Percentiles rank a stretch among this genome's conserved stretches.
Evolutionary conservation across 805 yeast genomes (phyloP).

Genomic region (Starmerella scarabaei): DNA sequence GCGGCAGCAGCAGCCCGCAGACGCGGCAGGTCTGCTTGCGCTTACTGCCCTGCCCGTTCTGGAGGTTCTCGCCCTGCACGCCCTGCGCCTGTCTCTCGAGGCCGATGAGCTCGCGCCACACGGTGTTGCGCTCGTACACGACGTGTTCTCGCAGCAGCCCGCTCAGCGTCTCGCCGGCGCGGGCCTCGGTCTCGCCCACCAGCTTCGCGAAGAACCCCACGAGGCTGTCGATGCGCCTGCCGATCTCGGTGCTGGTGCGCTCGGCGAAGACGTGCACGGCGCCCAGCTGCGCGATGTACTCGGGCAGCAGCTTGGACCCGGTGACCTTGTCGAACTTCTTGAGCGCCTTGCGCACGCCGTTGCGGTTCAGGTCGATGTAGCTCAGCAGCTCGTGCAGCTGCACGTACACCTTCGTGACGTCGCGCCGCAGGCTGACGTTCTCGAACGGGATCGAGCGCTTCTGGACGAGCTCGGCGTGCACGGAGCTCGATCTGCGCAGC

Average conservation of each 20-base stretch:
- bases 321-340: conserved; percentile 85
- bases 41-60: background rate
- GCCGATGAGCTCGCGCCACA: conserved; percentile 94
- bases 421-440: conserved; percentile 28
- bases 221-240: conserved; percentile 40
- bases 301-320: conserved; percentile 44
- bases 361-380: conserved; percentile 66
- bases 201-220: conserved; percentile 44
- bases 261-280: conserved; percentile 45
- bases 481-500: conserved; percentile 11
- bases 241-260: conserved; percentile 37
- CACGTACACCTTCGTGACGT: conserved; percentile 43
- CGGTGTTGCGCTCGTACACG: conserved; percentile 95
- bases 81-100: conserved; percentile 50
- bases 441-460: conserved; percentile 13
- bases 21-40: background rate
- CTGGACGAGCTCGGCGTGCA: conserved; percentile 16
- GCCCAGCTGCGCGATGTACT: conserved; percentile 38
- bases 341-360: conserved; percentile 80
- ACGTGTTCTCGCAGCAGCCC: conserved; percentile 73
- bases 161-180: conserved; percentile 39
- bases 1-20: background rate
- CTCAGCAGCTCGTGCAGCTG: conserved; percentile 70
- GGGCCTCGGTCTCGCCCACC: conserved; percentile 31
- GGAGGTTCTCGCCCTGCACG: conserved; percentile 19